These are phyloP conservation scores for Dipteronia sinensis DNA, from an alignment of 345 rosid species.

Conservation along the genomic window DNA sequence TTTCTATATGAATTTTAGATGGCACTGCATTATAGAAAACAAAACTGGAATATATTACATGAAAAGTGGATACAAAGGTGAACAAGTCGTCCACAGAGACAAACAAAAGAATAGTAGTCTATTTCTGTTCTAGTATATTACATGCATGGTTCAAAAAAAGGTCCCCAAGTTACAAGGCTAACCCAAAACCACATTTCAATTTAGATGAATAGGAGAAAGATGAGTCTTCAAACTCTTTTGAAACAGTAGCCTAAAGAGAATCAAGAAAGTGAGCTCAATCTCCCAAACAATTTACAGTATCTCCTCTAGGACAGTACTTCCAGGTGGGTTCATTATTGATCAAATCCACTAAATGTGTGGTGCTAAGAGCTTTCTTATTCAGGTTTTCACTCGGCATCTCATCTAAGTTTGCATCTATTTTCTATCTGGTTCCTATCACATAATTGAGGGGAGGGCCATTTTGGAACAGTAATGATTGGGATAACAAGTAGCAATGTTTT, in stretches of 20 bases:
- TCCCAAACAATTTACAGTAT: not conserved
- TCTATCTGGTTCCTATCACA: constrained; percentile 2
- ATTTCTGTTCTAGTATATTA: not conserved
- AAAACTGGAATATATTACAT: not conserved
- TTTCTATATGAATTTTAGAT: not conserved
- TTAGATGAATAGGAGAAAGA: not conserved
- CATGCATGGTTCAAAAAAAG: not conserved
- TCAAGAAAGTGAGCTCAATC: not conserved
- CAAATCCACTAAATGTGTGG: too few species aligned
- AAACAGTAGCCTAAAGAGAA: not conserved
- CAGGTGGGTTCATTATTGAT: too few species aligned
- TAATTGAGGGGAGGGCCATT: not conserved
- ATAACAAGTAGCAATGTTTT: not conserved
- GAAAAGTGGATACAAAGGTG: not conserved
- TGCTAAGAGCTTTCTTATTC: not conserved
- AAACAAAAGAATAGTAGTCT: not conserved
- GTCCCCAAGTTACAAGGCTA: not conserved
- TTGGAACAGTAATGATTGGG: not conserved
- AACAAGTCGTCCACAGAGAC: not conserved
- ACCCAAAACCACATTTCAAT: not conserved
- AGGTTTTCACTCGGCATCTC: not conserved
- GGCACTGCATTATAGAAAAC: not conserved
- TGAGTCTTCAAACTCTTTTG: not conserved
- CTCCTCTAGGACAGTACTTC: not conserved
- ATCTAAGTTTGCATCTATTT: not conserved